A percentile compares a stretch with the other conserved stretches of the same genome.
These are phyloP conservation scores for Cudoniella acicularis DNA, from an alignment of 495 filamentous ascomycete genomes.

Conservation along the genomic window DNA sequence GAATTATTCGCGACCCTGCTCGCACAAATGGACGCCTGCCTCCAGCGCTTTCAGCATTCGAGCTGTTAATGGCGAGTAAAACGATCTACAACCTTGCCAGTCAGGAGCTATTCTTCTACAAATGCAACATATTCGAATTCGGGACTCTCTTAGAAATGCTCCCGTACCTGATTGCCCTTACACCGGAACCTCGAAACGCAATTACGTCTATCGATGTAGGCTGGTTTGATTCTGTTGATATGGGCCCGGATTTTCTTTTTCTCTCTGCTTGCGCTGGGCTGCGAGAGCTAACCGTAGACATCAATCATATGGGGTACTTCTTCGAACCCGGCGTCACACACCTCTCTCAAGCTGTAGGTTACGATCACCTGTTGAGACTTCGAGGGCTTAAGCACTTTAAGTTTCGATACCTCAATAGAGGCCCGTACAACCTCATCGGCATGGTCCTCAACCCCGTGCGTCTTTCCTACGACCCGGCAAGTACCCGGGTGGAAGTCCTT, in stretches of 20 bases:
- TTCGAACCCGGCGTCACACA: not conserved
- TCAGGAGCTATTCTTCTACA: not conserved
- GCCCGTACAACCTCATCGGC: no score
- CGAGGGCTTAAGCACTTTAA: no score
- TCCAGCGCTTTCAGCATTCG: not conserved
- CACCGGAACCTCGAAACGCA: not conserved
- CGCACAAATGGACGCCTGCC: not conserved
- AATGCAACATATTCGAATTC: not conserved
- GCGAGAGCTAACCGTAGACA: not conserved
- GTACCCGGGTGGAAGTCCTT: no score
- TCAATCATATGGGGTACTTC: not conserved
- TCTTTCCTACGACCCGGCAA: no score
- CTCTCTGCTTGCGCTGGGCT: not conserved
- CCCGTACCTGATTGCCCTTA: not conserved
- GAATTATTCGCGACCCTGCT: not conserved
- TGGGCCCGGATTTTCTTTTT: not conserved
- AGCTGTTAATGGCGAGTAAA: not conserved
- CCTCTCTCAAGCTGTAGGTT: not conserved
- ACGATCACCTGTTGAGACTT: not conserved
- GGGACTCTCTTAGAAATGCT: not conserved
- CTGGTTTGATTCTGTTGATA: not conserved
- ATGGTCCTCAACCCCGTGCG: no score
- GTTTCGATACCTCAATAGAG: no score
- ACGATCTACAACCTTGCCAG: not conserved
- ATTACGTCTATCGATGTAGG: not conserved